Conservation (phyloP, 2,329 filamentous ascomycete genomes). For the Nigrospora oryzae region DNA sequence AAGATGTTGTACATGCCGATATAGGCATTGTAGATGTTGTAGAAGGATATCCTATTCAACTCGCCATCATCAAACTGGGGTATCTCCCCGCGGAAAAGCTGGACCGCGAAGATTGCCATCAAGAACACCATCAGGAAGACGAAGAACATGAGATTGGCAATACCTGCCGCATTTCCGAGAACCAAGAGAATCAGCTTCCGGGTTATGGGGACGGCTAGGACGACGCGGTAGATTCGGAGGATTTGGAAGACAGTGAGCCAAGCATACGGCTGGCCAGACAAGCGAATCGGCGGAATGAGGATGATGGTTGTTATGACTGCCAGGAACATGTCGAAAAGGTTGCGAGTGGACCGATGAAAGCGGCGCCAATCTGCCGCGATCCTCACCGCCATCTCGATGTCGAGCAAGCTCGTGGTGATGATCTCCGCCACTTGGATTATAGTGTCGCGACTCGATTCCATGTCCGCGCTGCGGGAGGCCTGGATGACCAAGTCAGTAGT, state of each 20-base stretch:
- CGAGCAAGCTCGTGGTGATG: constrained; percentile 67
- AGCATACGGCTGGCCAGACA: constrained; percentile 64
- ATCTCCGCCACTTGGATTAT: constrained; percentile 70
- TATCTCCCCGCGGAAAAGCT: constrained; percentile 85
- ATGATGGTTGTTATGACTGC: constrained; percentile 79
- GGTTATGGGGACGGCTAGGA: constrained; percentile 81
- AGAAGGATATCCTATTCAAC: constrained; percentile 66
- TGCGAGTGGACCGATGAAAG: constrained; percentile 67
- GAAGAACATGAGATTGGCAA: constrained; percentile 90
- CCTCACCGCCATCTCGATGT: constrained; percentile 75
- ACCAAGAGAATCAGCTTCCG: constrained; percentile 80
- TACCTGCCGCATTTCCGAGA: constrained; percentile 83
- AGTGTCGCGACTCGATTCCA: constrained; percentile 49
- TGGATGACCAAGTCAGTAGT: constrained; percentile 72
- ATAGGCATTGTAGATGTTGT: constrained; percentile 90
- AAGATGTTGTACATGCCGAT: constrained; percentile 96
- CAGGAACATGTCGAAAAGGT: constrained; percentile 72
- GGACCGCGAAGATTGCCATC: constrained; percentile 84
- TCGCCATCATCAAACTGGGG: constrained; percentile 55
- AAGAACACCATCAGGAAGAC: constrained; percentile 94
- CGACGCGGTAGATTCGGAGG: constrained; percentile 81
- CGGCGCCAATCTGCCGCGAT: constrained; percentile 71
- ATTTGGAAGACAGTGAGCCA: constrained; percentile 95
- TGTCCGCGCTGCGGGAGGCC: constrained; percentile 65
- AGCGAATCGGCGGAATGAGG: constrained; percentile 70